A percentile compares a stretch with the other conserved stretches of the same genome.
Evolutionary conservation across 768 basidiomycete species (phyloP).

Genomic region (Holtermanniella nyarrowii): DNA sequence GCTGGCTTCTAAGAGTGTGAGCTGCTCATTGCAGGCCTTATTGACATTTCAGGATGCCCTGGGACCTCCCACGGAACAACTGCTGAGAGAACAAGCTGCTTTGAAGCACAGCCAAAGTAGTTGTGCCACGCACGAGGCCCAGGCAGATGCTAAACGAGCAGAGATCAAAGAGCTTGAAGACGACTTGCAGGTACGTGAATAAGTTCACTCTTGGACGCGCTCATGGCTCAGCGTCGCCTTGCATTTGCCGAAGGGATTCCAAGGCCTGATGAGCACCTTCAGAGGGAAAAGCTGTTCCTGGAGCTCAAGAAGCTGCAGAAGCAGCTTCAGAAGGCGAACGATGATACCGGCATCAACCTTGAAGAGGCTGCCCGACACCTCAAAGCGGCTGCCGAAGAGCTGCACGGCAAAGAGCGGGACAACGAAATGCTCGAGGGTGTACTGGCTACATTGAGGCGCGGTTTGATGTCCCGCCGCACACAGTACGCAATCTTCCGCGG

Average conservation of each 20-base stretch:
- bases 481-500: too few species aligned
- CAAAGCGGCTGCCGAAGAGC: neutral
- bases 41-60: too few species aligned
- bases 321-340: conserved; percentile 8
- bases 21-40: too few species aligned
- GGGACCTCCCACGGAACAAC: neutral
- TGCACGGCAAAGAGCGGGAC: neutral
- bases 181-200: conserved; percentile 1
- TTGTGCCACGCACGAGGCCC: neutral
- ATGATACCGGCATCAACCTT: conserved; percentile 2
- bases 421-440: neutral
- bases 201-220: conserved; percentile 43
- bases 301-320: conserved; percentile 7
- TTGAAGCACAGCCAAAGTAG: neutral
- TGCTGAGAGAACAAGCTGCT: neutral
- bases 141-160: too few species aligned
- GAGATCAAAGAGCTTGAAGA: conserved; percentile 5
- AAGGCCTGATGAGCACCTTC: neutral
- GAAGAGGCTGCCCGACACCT: neutral
- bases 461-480: too few species aligned
- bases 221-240: too few species aligned
- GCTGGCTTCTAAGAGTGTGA: too few species aligned
- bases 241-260: too few species aligned
- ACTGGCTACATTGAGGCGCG: too few species aligned
- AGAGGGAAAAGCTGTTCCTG: neutral